phyloP scores from a whole-genome alignment of 768 basidiomycete genomes.

The Leccinum subtestaceum region DNA sequence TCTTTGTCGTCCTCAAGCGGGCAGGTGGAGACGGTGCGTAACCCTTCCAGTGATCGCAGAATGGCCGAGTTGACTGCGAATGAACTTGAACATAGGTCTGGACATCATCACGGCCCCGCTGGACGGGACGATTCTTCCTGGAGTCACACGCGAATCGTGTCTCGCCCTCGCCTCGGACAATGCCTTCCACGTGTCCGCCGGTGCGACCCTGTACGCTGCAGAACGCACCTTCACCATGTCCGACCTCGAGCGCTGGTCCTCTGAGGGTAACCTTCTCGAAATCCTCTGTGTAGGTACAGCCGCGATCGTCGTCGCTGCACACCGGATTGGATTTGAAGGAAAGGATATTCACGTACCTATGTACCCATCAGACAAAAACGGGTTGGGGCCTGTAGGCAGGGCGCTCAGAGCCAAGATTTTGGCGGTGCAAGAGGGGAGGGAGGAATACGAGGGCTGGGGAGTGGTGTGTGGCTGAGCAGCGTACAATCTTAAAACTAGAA shows the following conservation, averaged over 20 bases:
- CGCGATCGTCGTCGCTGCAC: conserved; percentile 68
- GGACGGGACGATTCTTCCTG: conserved; percentile 90
- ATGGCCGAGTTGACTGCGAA: background rate
- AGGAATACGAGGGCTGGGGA: too few species aligned
- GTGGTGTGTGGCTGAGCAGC: too few species aligned
- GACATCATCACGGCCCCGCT: conserved; percentile 88
- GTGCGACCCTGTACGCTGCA: conserved; percentile 39
- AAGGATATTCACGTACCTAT: conserved; percentile 43
- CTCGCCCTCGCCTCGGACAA: conserved; percentile 70
- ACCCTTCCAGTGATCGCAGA: background rate
- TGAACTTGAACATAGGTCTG: conserved; percentile 25
- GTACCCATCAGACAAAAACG: too few species aligned
- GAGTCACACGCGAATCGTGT: conserved; percentile 86
- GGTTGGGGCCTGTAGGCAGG: too few species aligned
- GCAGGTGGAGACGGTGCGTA: conserved; percentile 50
- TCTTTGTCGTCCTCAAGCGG: conserved; percentile 63
- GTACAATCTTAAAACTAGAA: too few species aligned
- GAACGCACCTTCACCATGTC: conserved; percentile 61
- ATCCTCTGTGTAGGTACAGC: conserved; percentile 86
- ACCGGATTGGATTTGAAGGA: conserved; percentile 71
- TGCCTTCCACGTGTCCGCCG: conserved; percentile 31
- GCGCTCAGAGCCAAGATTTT: too few species aligned
- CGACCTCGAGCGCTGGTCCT: conserved; percentile 53
- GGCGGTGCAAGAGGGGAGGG: too few species aligned
- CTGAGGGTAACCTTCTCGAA: conserved; percentile 70